phyloP scores from a whole-genome alignment of 306 rosid genomes.

The Vigna trinervia region DNA sequence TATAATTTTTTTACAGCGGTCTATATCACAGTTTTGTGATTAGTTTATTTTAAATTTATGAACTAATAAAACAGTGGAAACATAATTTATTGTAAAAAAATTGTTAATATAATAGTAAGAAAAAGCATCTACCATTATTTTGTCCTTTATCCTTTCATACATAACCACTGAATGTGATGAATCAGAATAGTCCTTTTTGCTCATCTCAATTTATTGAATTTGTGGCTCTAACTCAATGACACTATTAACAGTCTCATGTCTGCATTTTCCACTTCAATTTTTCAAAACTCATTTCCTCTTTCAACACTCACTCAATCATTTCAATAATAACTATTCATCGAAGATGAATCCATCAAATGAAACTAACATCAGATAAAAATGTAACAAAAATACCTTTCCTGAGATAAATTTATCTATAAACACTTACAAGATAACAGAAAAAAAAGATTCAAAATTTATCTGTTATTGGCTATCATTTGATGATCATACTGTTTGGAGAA shows the following conservation, averaged over 20 bases:
- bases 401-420: too few relatives aligned
- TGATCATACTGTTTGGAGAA: background rate
- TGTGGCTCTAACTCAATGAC: conserved; percentile 21
- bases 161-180: conserved; percentile 28
- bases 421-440: too few relatives aligned
- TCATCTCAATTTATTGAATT: background rate
- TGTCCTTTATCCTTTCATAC: conserved; percentile 12
- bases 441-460: too few relatives aligned
- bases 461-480: too few relatives aligned
- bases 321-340: background rate
- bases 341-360: background rate
- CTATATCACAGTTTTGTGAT: too few relatives aligned
- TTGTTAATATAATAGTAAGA: background rate
- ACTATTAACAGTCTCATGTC: conserved; percentile 6
- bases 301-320: background rate
- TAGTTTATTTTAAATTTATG: too few relatives aligned
- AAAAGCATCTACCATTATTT: conserved; percentile 3
- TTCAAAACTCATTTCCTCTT: background rate
- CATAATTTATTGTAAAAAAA: too few relatives aligned
- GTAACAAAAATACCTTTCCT: background rate
- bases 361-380: background rate
- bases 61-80: too few relatives aligned
- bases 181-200: background rate
- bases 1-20: too few relatives aligned
- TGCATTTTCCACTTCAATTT: conserved; percentile 2